Evolutionary conservation across 1,284 basidiomycete species (phyloP), one percentile per base, ranked within the genome.

Genomic region (Neonothopanus nambi): DNA sequence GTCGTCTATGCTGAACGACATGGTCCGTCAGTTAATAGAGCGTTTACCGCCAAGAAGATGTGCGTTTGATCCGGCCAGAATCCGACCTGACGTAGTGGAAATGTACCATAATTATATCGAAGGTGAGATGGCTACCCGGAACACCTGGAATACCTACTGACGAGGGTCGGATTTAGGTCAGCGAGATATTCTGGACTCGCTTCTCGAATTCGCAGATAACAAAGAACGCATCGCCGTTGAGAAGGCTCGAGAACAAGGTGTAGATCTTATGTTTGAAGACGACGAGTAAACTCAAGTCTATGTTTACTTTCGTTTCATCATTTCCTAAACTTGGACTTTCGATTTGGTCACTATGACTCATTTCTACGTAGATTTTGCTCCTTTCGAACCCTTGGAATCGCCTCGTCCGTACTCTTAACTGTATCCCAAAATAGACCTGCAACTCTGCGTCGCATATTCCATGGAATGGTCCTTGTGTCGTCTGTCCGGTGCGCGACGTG

Each of bases 61-160:
- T 3, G 56, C 61, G 24, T 28, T 54, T 15, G 58, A 64, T 3
- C 55, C 44, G 21, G 54, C 54, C 4, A 60, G 59, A 8, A 60
- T 82, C 48, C 75, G 86, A 33, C 70, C 74, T 9, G 77, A 82
- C 24, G 80, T 87, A 4, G 69, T 65, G 18, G 41, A 56, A 46
- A 87, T 88, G 84, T 66, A 84, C 33, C 67, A 70, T 20, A 71
- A 83, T 57, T 88, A 87, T 59, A 63, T 86, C 3, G 70, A 80
- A 70, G 85, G 84, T 82, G 61, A 26, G 67, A 65, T 11, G 26
- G 26, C n/a, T 28, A 28, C 26, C 13, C 13, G 26, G 26, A 28
- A 33, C 30, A 33, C 13, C 9, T 11, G 2, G 8, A 33, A 33
- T 33, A 9, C 30, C 30, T 33, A 33, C 8, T 35, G 72, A 33